Conservation (phyloP, 2,329 filamentous ascomycete genomes). For the Aspergillus neoniger region DNA sequence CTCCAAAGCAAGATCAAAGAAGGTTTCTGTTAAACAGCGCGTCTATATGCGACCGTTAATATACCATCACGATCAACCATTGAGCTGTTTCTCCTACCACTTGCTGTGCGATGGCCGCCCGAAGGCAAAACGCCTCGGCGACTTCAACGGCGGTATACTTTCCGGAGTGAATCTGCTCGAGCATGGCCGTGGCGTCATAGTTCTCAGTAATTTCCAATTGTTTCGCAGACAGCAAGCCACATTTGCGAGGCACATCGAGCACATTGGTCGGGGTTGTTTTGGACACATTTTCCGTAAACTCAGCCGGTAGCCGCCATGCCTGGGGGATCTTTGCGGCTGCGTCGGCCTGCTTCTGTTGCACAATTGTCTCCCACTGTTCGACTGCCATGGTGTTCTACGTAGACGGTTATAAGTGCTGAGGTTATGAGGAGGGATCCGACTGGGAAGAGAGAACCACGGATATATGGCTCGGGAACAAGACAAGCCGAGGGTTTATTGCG, state of each 20-base stretch:
- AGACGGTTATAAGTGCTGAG: too few relatives aligned
- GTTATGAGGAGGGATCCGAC: background rate
- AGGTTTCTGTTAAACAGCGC: conserved; percentile 55
- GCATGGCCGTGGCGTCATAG: conserved; percentile 40
- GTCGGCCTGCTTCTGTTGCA: background rate
- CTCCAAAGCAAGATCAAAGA: conserved; percentile 53
- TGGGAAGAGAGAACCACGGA: background rate
- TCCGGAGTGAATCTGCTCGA: conserved; percentile 28
- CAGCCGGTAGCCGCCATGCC: background rate
- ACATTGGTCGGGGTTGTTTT: background rate
- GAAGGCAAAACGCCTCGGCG: conserved; percentile 49
- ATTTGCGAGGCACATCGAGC: background rate
- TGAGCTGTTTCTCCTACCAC: background rate
- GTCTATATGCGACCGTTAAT: conserved; percentile 23
- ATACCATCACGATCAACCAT: too few relatives aligned
- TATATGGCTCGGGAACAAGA: background rate
- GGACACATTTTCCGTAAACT: conserved; percentile 7
- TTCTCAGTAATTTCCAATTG: conserved; percentile 54
- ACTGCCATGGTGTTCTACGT: background rate
- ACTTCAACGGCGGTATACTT: conserved; percentile 44
- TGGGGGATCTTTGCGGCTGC: background rate
- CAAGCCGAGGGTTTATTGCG: too few relatives aligned
- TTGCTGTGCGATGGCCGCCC: conserved; percentile 39
- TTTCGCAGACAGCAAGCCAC: conserved; percentile 47
- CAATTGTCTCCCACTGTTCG: background rate